Conservation (phyloP, 1,284 basidiomycete genomes). For the Trichosporon asahii region DNA sequence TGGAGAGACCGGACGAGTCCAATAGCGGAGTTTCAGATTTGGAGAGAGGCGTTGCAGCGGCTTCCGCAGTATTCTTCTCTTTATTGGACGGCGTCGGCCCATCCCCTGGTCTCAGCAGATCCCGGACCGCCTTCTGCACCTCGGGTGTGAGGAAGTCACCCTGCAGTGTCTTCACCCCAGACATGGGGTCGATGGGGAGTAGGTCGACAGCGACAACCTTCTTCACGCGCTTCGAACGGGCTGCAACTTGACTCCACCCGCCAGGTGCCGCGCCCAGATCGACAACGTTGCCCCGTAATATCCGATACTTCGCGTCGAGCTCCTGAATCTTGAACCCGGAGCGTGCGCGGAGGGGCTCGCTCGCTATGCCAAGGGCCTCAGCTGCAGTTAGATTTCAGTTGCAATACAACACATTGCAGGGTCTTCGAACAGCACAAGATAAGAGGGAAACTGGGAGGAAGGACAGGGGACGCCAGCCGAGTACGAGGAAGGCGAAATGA, state of each 20-base stretch:
- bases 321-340: constrained; percentile 73
- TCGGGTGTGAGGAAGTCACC: constrained; percentile 68
- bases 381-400: neutral
- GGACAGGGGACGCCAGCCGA: too few relatives aligned
- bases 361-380: constrained; percentile 27
- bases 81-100: neutral
- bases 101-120: constrained; percentile 2
- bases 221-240: constrained; percentile 27
- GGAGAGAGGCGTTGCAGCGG: neutral
- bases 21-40: too few relatives aligned
- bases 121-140: constrained; percentile 56
- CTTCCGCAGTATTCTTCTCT: neutral
- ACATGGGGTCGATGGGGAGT: constrained; percentile 63
- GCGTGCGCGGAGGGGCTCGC: constrained; percentile 62
- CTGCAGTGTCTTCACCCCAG: constrained; percentile 65
- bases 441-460: too few relatives aligned
- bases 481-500: neutral
- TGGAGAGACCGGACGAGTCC: too few relatives aligned
- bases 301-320: constrained; percentile 42
- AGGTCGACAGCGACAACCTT: constrained; percentile 71
- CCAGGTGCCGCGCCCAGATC: constrained; percentile 84
- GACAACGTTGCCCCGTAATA: constrained; percentile 61
- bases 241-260: constrained; percentile 80
- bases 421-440: too few relatives aligned
- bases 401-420: too few relatives aligned